These are phyloP conservation scores for Podospora pseudoanserina DNA, from an alignment of 495 filamentous ascomycete species.

Conservation along the genomic window DNA sequence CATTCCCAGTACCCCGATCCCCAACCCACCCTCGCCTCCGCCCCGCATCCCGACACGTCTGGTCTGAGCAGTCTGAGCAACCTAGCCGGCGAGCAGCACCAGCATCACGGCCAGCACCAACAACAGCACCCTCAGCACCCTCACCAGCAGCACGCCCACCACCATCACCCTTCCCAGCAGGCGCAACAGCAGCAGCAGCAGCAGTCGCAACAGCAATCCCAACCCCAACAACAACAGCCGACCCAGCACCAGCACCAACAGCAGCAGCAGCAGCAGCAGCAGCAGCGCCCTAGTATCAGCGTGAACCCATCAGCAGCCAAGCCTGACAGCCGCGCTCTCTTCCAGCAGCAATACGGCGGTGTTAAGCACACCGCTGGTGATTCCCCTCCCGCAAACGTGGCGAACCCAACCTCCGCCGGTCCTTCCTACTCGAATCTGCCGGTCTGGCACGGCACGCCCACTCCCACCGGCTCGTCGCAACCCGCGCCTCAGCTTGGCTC, in stretches of 20 bases:
- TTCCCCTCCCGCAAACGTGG: constrained; percentile 36
- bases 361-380: constrained; percentile 33
- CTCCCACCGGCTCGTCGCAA: constrained; percentile 23
- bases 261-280: constrained; percentile 29
- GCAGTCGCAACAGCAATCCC: constrained; percentile 20
- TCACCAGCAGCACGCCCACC: constrained; percentile 21
- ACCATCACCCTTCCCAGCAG: constrained; percentile 22
- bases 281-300: constrained; percentile 19
- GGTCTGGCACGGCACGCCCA: constrained; percentile 25
- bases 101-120: constrained; percentile 10
- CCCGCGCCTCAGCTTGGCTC: constrained; percentile 9
- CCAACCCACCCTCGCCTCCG: constrained; percentile 23
- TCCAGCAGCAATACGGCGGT: constrained; percentile 30
- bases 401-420: constrained; percentile 32
- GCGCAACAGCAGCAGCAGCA: constrained; percentile 16
- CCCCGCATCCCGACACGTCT: constrained; percentile 28
- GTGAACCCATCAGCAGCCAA: constrained; percentile 19
- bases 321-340: constrained; percentile 27
- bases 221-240: constrained; percentile 17
- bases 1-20: constrained; percentile 33
- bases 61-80: constrained; percentile 23
- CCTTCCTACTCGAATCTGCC: constrained; percentile 27
- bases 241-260: constrained; percentile 23
- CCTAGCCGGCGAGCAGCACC: constrained; percentile 28
- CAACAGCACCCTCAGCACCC: constrained; percentile 23